These are phyloP conservation scores for Filosporella fistucella DNA, from an alignment of 495 filamentous ascomycete species.

Conservation along the genomic window DNA sequence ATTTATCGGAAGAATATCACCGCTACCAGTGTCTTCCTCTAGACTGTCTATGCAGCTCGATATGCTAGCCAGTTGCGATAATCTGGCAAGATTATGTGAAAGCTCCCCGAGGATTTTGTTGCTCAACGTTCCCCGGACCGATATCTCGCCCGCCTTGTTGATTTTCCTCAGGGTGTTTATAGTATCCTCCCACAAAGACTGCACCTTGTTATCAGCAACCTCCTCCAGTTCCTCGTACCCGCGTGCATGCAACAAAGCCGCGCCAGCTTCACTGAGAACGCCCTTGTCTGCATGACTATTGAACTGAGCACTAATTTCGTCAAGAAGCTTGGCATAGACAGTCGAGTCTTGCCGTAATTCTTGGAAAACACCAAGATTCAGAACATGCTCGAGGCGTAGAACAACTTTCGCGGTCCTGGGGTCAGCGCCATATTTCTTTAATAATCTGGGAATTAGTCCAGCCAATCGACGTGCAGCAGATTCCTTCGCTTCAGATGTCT, in stretches of 20 bases:
- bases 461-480: conserved; percentile 71
- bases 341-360: conserved; percentile 83
- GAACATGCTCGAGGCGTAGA: conserved; percentile 77
- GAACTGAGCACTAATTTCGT: conserved; percentile 93
- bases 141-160: conserved; percentile 60
- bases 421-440: conserved; percentile 90
- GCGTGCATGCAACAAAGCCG: conserved; percentile 78
- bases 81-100: conserved; percentile 74
- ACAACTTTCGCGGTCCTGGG: conserved; percentile 81
- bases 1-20: conserved; percentile 48
- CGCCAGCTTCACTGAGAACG: conserved; percentile 79
- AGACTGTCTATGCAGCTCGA: conserved; percentile 70
- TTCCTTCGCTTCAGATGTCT: conserved; percentile 62
- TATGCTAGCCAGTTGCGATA: conserved; percentile 78
- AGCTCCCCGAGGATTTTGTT: conserved; percentile 60
- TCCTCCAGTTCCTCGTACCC: conserved; percentile 85
- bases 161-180: conserved; percentile 65
- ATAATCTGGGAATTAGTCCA: conserved; percentile 70
- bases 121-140: conserved; percentile 52
- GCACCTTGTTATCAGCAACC: conserved; percentile 71
- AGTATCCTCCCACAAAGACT: conserved; percentile 79
- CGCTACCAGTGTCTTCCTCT: conserved; percentile 35
- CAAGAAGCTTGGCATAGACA: conserved; percentile 74
- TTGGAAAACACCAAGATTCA: conserved; percentile 85
- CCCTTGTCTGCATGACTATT: conserved; percentile 79